Evolutionary conservation across 305 asterid genomes (phyloP).

Genomic region (Fraxinus xanthoxyloides): DNA sequence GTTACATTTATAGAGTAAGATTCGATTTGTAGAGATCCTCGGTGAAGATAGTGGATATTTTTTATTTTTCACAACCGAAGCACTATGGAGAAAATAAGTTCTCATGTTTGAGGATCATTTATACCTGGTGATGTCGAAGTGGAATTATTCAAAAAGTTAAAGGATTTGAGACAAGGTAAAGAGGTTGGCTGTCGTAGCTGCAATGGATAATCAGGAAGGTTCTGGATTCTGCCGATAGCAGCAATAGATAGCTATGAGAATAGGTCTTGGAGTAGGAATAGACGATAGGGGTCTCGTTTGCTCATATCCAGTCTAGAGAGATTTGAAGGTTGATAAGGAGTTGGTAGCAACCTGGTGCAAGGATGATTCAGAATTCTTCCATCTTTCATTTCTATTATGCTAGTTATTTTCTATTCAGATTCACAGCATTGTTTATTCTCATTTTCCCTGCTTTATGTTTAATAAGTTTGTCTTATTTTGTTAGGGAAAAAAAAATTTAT

Average conservation of each 20-base stretch:
- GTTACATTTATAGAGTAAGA: neutral
- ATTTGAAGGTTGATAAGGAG: neutral
- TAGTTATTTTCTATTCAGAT: neutral
- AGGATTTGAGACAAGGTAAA: neutral
- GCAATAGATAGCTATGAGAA: neutral
- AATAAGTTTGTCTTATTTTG: neutral
- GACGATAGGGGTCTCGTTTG: neutral
- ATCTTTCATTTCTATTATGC: neutral
- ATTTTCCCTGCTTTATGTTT: neutral
- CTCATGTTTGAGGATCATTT: too few species aligned
- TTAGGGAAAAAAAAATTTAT: neutral
- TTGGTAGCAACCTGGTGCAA: neutral
- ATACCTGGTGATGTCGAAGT: neutral
- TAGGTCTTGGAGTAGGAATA: neutral
- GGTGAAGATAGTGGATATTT: neutral
- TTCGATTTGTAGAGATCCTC: neutral
- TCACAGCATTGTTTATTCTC: neutral
- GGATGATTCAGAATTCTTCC: neutral
- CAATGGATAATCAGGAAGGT: neutral
- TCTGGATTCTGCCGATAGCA: neutral
- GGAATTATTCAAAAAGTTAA: neutral
- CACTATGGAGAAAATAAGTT: neutral
- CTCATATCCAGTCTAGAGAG: neutral
- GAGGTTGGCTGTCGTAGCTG: neutral
- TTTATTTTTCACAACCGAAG: neutral